These are phyloP conservation scores for Kentomonas sorsogonicus DNA, from an alignment of 208 protist species.

Conservation along the genomic window DNA sequence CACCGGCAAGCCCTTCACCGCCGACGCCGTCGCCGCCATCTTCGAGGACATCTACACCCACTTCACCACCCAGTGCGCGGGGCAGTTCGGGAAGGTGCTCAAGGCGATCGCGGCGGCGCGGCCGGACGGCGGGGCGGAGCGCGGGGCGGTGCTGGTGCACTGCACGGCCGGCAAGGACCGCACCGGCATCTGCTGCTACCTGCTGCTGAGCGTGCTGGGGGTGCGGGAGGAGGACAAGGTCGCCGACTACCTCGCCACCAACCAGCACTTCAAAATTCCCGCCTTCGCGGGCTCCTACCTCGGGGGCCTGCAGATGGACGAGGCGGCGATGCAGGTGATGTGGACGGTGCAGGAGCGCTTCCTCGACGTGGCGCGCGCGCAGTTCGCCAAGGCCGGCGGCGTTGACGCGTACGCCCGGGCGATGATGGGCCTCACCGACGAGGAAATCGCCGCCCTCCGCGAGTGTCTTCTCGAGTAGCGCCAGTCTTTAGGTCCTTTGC, in stretches of 20 bases:
- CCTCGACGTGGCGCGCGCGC: conserved; percentile 15
- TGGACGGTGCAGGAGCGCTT: conserved; percentile 23
- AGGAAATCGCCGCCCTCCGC: conserved; percentile 23
- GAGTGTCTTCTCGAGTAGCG: conserved; percentile 31
- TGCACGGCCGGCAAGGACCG: conserved; percentile 32
- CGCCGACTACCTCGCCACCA: conserved; percentile 27
- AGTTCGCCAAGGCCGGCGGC: conserved; percentile 21
- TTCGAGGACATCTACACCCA: conserved; percentile 19
- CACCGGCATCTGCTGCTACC: conserved; percentile 19
- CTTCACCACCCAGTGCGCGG: conserved; percentile 9
- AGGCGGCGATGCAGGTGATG: conserved; percentile 18
- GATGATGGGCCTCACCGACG: conserved; percentile 27
- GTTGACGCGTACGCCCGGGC: conserved; percentile 22
- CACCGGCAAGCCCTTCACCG: conserved; percentile 16
- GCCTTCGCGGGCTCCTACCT: conserved; percentile 13
- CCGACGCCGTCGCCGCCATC: conserved; percentile 8
- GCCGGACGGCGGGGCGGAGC: neutral
- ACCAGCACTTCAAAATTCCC: conserved; percentile 20
- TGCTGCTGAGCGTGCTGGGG: conserved; percentile 21
- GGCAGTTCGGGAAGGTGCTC: conserved; percentile 5
- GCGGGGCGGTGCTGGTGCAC: conserved; percentile 18
- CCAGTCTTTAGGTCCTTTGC: neutral
- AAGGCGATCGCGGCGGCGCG: neutral
- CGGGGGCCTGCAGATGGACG: conserved; percentile 13
- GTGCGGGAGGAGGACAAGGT: conserved; percentile 15